Evolutionary conservation across 208 protist species (phyloP), one percentile per base, ranked within the genome.

Genomic region (Acanthamoeba quina): DNA sequence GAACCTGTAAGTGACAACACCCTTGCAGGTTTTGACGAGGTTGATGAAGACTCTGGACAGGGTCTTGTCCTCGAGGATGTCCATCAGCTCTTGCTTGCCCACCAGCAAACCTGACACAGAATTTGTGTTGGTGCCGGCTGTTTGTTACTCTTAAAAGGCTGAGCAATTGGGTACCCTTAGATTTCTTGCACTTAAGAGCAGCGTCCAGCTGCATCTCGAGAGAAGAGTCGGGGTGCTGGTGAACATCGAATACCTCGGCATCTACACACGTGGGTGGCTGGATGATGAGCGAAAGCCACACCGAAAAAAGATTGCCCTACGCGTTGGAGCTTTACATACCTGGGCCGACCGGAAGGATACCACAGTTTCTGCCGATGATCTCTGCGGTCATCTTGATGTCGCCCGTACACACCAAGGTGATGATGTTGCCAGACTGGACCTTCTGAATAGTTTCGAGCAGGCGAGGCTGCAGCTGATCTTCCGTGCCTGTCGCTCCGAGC

Each of bases 361-460:
- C 90, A 24, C 90, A 93, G 34, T 93, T 93, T 19, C 26, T 93
- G 49, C 90, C 90, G n/a, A 93, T 93, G 52, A 83, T 93, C 44
- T 93, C 90, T 6, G 90, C 90, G 24, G 90, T 93, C 49, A 93
- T 62, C 90, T 93, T 93, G 49, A 93, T 93, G 44, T 93, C 90
- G n/a, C 90, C 90, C 5, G 90, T 93, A 31, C 90, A 93, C 31
- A 93, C 56, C 26, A 93, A 29, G 9, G 90, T 93, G 90, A 93
- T 93, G 68, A 93, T 93, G 26, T 93, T 56, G 62, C 86, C 86
- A 11, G 62, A 78, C 49, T 93, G 90, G 17, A 93, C 41, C 54
- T 78, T 93, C 19, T 83, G 44, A 29, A 93, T 93, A 13, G 90
- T 93, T 19, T 83, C 68, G 5, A 68, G 29, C n/a, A 93, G 90